Evolutionary conservation across 1,139 yeast genomes (phyloP), one percentile per base, ranked within the genome.

Genomic region (Suhomyces kunorum): DNA sequence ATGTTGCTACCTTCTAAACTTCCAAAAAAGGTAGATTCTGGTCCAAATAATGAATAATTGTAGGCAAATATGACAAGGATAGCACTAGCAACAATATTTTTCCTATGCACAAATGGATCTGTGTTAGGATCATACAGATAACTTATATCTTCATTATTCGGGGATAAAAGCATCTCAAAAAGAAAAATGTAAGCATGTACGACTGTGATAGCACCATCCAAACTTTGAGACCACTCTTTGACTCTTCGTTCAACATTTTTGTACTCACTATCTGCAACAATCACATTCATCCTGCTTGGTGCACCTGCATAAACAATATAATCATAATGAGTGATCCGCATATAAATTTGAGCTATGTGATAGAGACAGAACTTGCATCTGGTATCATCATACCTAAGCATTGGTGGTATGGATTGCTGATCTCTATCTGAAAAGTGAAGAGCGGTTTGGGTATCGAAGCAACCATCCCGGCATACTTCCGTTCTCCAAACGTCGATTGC

Each of bases 401-500:
- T 55, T 4, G 61, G 56, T 1, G 63, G 62, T 2, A 56, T 37
- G 6, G 29, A n/a, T 25, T 26, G 40, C 29, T 20, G 39, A 34
- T 33, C 44, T 28, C 19, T 49, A 25, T 48, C 48, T 4, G 48
- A 44, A 28, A 51, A 46, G 39, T 42, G 52, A 35, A 56, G 46
- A 2, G 60, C 49, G 17, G 59, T 48, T 13, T 47, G 48, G 1
- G 65, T 56, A 43, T 56, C 56, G 44, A 69, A 60, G 43, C 74
- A 66, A 13, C 56, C 58, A 16, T 53, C 39, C 16, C 48, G 35
- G 38, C 64, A 61, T 3, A 66, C 55, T 22, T 64, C 70, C 12
- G 62, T 59, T 42, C 64, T 61, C 87, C 87, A 81, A 31, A 71
- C 76, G 51, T 80, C 80, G 51, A 81, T 74, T 3, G 88, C 86